Conservation (phyloP, 164 flowering plant species). For the Vitis rupestris region DNA sequence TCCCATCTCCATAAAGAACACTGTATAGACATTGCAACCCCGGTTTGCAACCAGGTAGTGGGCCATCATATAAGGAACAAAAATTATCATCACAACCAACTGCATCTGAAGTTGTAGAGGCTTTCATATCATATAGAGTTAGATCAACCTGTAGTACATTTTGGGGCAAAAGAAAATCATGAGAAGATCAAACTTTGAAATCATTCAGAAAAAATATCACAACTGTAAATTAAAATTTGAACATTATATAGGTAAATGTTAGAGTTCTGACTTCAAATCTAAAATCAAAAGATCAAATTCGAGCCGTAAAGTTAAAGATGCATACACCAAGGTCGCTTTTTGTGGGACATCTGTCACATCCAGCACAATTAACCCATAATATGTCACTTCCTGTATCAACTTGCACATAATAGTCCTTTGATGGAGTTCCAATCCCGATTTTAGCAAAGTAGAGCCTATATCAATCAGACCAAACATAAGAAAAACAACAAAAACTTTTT, state of each 20-base stretch:
- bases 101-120: conserved; percentile 27
- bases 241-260: background rate
- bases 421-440: conserved; percentile 54
- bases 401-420: conserved; percentile 61
- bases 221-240: background rate
- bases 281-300: background rate
- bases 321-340: conserved; percentile 59
- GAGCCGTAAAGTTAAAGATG: background rate
- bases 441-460: conserved; percentile 59
- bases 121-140: conserved; percentile 32
- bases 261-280: too few relatives aligned
- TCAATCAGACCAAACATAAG: background rate
- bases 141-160: conserved; percentile 33
- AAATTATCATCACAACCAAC: conserved; percentile 50
- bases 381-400: conserved; percentile 78
- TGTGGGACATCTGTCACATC: conserved; percentile 50
- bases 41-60: conserved; percentile 40
- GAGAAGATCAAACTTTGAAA: too few relatives aligned
- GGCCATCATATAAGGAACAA: conserved; percentile 38
- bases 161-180: conserved; percentile 1
- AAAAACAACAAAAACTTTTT: too few relatives aligned
- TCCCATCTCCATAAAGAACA: conserved; percentile 92
- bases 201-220: background rate
- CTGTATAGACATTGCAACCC: conserved; percentile 49
- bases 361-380: conserved; percentile 62